Evolutionary conservation across 306 rosid genomes (phyloP).

Genomic region (apple (Malus domestica)): ASM211411v1 NC_041790.1:2120001-2120500

Average conservation of each 20-base stretch:
- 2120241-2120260: not conserved
- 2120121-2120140: slow-evolving; percentile 26
- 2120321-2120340: not conserved
- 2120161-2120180: slow-evolving; percentile 63
- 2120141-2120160: slow-evolving; percentile 52
- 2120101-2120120: not conserved
- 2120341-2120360: not conserved
- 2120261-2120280: not conserved
- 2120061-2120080: not conserved
- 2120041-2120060: too few relatives aligned
- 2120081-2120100: not conserved
- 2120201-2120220: slow-evolving; percentile 41
- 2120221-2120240: slow-evolving; percentile 35
- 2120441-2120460: too few relatives aligned
- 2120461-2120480: too few relatives aligned
- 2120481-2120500: too few relatives aligned
- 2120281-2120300: not conserved
- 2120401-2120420: too few relatives aligned
- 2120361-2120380: not conserved
- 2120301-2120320: not conserved
- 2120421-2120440: too few relatives aligned
- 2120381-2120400: not conserved
- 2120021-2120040: not conserved
- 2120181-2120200: slow-evolving; percentile 54
- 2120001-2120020: not conserved